phyloP scores from a whole-genome alignment of 495 filamentous ascomycete species.

The Podospora tetraspora region DNA sequence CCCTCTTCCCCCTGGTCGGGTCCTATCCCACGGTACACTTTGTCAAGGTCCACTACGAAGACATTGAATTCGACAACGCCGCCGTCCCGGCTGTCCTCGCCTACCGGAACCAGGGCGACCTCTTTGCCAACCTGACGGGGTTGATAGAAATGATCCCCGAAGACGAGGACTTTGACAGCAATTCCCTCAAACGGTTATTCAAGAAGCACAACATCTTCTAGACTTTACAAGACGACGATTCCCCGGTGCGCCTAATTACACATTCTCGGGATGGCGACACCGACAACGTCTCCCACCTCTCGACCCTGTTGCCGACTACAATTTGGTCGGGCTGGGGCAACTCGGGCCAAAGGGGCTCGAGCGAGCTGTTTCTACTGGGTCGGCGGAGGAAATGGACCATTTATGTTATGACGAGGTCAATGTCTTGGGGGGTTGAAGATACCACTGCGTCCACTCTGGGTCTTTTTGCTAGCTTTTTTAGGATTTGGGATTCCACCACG shows the following conservation, averaged over 20 bases:
- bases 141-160: slow-evolving; percentile 80
- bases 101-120: slow-evolving; percentile 77
- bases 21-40: slow-evolving; percentile 70
- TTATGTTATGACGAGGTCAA: slow-evolving; percentile 2
- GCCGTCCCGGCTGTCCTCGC: slow-evolving; percentile 84
- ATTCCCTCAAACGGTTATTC: slow-evolving; percentile 45
- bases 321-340: neutral
- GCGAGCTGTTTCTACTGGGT: neutral
- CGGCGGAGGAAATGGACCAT: neutral
- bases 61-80: slow-evolving; percentile 91
- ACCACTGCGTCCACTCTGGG: slow-evolving; percentile 3
- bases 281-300: neutral
- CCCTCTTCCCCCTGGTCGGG: slow-evolving; percentile 64
- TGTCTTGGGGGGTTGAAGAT: slow-evolving; percentile 11
- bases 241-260: neutral
- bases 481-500: neutral
- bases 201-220: slow-evolving; percentile 43
- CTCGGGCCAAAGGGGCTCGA: neutral
- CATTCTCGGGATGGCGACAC: neutral
- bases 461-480: neutral
- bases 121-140: slow-evolving; percentile 84
- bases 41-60: slow-evolving; percentile 83
- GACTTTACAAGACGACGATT: neutral
- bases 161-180: slow-evolving; percentile 49
- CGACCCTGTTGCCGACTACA: neutral